A percentile compares a stretch with the other conserved stretches of the same genome.
These are phyloP conservation scores for Mariannaea sp. DNA, from an alignment of 2,329 filamentous ascomycete genomes.

Conservation along the genomic window DNA sequence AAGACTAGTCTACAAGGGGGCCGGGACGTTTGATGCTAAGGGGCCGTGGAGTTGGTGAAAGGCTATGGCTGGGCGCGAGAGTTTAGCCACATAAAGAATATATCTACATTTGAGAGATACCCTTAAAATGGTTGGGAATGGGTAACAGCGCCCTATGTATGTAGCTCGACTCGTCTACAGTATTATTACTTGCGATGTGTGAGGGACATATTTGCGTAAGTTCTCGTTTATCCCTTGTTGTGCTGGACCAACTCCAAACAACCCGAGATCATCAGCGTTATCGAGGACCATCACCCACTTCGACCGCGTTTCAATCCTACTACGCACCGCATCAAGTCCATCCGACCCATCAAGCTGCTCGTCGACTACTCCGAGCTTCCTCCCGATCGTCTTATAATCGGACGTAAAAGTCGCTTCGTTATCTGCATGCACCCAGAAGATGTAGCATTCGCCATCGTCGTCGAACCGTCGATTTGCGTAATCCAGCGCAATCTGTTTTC, in stretches of 20 bases:
- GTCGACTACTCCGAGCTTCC: no score
- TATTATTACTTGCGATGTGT: conserved; percentile 29
- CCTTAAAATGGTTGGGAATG: conserved; percentile 32
- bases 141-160: conserved; percentile 32
- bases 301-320: neutral
- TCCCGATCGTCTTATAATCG: neutral
- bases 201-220: neutral
- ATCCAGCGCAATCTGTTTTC: conserved; percentile 44
- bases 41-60: no score
- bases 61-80: no score
- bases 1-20: no score
- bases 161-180: conserved; percentile 43
- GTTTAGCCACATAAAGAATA: no score
- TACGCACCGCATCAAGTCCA: neutral
- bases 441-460: conserved; percentile 29
- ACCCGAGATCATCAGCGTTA: conserved; percentile 13
- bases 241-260: conserved; percentile 5
- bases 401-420: neutral
- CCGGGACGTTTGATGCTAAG: no score
- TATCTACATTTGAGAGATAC: no score
- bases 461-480: conserved; percentile 38
- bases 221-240: neutral
- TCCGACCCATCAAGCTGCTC: neutral
- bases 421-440: neutral
- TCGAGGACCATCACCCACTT: conserved; percentile 11